These are phyloP conservation scores for Jacaranda copaia DNA, from an alignment of 257 asterid species.

Conservation along the genomic window DNA sequence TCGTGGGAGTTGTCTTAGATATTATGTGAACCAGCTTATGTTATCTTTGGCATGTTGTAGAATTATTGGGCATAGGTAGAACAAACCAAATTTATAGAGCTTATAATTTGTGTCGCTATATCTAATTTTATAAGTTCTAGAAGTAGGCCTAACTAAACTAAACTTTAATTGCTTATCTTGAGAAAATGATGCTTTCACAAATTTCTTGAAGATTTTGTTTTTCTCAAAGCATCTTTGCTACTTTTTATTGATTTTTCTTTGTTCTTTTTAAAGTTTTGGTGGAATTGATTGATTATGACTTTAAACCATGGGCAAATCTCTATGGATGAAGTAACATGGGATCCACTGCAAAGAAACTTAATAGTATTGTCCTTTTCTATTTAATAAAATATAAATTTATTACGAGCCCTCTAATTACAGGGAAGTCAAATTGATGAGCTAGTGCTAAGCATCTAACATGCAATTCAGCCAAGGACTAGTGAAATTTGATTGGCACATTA, in stretches of 20 bases:
- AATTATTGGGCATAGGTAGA: slow-evolving; percentile 3
- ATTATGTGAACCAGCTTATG: neutral
- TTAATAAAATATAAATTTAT: neutral
- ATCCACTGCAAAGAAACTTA: neutral
- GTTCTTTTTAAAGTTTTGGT: neutral
- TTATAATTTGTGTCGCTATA: slow-evolving; percentile 3
- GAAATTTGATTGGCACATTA: neutral
- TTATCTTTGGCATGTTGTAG: slow-evolving; percentile 11
- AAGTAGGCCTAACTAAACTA: slow-evolving; percentile 25
- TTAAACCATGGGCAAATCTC: neutral
- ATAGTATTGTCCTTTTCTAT: neutral
- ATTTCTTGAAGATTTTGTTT: slow-evolving; percentile 1
- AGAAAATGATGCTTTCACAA: slow-evolving; percentile 29
- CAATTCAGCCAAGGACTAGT: neutral
- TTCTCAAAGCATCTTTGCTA: slow-evolving; percentile 8
- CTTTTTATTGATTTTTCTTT: neutral
- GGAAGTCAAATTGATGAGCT: neutral
- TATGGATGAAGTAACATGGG: neutral
- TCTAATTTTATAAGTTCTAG: slow-evolving; percentile 25
- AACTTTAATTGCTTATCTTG: slow-evolving; percentile 27
- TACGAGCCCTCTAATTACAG: neutral
- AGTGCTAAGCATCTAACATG: neutral
- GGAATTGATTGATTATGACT: neutral
- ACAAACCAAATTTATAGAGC: neutral
- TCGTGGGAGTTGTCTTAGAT: slow-evolving; percentile 21